phyloP scores from a whole-genome alignment of 1,284 basidiomycete species.

The Volvariella volvacea region DNA sequence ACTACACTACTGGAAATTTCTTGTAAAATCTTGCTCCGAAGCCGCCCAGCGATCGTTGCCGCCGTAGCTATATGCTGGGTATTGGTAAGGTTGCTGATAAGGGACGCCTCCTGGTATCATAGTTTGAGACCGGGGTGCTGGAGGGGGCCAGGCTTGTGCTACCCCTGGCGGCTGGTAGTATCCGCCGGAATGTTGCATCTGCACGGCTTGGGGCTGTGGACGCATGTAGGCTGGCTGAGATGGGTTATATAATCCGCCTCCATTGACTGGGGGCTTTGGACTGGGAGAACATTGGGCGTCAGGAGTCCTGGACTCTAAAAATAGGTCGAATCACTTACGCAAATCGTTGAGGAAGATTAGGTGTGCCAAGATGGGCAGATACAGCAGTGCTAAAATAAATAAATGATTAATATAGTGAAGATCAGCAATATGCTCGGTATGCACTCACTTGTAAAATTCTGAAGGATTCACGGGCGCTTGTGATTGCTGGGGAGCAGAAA shows the following conservation, averaged over 20 bases:
- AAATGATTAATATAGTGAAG: not conserved
- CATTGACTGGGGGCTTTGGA: too few species aligned
- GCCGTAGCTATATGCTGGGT: constrained; percentile 5
- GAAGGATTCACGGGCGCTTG: constrained; percentile 21
- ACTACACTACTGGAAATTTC: constrained; percentile 8
- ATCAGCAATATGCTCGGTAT: not conserved
- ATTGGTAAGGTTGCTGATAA: constrained; percentile 6
- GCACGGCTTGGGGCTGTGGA: too few species aligned
- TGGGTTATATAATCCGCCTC: too few species aligned
- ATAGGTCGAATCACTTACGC: too few species aligned
- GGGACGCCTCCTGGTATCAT: too few species aligned
- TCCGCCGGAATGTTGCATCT: too few species aligned
- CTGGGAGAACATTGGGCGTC: too few species aligned
- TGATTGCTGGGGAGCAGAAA: constrained; percentile 8
- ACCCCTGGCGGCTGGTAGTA: too few species aligned
- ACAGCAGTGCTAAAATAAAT: constrained; percentile 35
- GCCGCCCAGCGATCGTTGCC: constrained; percentile 16
- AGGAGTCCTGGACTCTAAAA: too few species aligned
- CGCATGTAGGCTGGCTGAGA: too few species aligned
- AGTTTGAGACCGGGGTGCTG: constrained; percentile 8
- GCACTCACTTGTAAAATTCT: constrained; percentile 51
- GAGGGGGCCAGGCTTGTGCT: constrained; percentile 1
- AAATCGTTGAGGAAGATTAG: constrained; percentile 3
- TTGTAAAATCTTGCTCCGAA: constrained; percentile 15
- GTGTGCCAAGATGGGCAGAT: constrained; percentile 31